phyloP scores from a whole-genome alignment of 345 rosid species.

The Lenwebbia sp. region DNA sequence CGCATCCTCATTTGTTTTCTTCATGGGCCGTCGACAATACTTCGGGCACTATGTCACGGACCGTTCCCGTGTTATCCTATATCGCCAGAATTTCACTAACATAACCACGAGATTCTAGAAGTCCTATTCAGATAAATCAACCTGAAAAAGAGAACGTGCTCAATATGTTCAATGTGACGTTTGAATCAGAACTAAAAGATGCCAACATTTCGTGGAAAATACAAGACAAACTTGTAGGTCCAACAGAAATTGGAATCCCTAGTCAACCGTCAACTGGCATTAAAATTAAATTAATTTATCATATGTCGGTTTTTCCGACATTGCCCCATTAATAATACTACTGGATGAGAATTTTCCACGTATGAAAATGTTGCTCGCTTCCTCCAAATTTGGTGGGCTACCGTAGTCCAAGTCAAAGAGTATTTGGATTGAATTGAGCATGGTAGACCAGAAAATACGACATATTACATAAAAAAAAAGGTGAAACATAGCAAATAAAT shows the following conservation, averaged over 20 bases:
- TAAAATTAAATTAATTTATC: neutral
- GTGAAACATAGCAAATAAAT: neutral
- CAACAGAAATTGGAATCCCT: neutral
- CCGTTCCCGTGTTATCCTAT: accelerated
- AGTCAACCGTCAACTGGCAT: neutral
- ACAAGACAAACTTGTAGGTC: neutral
- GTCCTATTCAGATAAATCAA: neutral
- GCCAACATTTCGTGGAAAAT: neutral
- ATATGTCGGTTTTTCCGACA: too few relatives aligned
- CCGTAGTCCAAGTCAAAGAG: neutral
- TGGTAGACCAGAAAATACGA: neutral
- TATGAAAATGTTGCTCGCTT: neutral
- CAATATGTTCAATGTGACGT: neutral
- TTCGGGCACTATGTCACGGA: accelerated
- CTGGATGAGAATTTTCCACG: neutral
- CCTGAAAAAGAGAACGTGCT: neutral
- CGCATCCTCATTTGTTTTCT: neutral
- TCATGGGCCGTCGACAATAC: neutral
- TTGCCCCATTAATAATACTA: neutral
- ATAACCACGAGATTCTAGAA: neutral
- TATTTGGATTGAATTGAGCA: neutral
- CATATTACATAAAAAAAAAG: neutral
- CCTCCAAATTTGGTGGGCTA: neutral
- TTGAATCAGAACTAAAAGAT: neutral
- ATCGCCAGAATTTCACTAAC: accelerated